phyloP scores from a whole-genome alignment of 345 rosid genomes.

The Eucalyptus sideroxylon region DNA sequence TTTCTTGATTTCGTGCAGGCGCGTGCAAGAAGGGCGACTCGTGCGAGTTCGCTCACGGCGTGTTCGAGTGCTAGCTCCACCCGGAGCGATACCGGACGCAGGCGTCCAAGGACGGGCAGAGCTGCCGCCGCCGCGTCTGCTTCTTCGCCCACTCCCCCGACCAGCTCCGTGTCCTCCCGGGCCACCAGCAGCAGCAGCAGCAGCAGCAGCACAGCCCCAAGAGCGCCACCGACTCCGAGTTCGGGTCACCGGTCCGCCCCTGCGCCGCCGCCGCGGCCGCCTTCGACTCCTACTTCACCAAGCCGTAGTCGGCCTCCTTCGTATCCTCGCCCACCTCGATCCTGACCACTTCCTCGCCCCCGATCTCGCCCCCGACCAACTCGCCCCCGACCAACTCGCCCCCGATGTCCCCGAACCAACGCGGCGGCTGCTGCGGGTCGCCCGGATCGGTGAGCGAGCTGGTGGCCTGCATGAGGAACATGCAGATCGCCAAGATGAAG shows the following conservation, averaged over 20 bases:
- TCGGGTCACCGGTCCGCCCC: conserved; percentile 15
- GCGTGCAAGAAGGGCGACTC: conserved; percentile 1
- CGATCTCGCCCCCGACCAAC: conserved; percentile 40
- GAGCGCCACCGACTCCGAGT: conserved; percentile 17
- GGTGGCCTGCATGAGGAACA: conserved; percentile 44
- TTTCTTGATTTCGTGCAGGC: conserved; percentile 6
- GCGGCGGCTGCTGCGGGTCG: conserved; percentile 19
- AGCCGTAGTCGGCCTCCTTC: conserved; percentile 18
- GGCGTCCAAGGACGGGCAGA: conserved; percentile 69
- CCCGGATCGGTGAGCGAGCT: conserved; percentile 17
- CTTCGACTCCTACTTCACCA: conserved; percentile 12
- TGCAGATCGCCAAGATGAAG: conserved; percentile 52
- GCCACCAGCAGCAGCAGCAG: background rate
- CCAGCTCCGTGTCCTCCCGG: conserved; percentile 41
- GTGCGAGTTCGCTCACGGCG: conserved; percentile 29
- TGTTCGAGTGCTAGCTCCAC: conserved; percentile 84
- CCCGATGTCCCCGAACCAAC: conserved; percentile 27
- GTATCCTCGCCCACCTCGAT: conserved; percentile 35
- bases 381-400: conserved; percentile 58
- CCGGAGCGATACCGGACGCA: conserved; percentile 75
- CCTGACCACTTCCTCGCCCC: conserved; percentile 29
- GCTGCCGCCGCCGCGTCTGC: conserved; percentile 59
- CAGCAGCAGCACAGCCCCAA: conserved; percentile 5
- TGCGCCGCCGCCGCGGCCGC: background rate
- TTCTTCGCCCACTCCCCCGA: conserved; percentile 84